These are phyloP conservation scores for Zoysia matrella DNA, from an alignment of 202 grass and related monocot species.

Conservation along the genomic window DNA sequence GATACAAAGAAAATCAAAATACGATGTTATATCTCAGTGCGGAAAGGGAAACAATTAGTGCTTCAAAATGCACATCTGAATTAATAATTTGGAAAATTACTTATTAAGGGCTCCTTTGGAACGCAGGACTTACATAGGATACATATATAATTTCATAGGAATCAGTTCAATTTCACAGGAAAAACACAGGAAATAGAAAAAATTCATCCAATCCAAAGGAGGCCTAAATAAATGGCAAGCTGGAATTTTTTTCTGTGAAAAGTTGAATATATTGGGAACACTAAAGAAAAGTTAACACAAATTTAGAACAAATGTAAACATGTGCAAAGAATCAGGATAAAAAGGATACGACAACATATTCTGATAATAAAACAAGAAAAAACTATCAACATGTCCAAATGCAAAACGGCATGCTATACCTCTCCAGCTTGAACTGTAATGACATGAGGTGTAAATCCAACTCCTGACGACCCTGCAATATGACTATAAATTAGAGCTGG, in stretches of 20 bases:
- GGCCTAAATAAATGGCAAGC: no score
- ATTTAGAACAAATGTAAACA: background rate
- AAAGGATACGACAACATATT: constrained; percentile 29
- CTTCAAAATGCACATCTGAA: no score
- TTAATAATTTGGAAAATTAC: no score
- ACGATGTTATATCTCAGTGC: background rate
- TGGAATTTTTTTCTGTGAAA: no score
- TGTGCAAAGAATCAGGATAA: constrained; percentile 11
- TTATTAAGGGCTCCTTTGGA: no score
- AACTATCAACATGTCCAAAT: background rate
- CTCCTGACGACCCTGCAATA: constrained; percentile 72
- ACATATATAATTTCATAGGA: no score
- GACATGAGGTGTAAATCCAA: constrained; percentile 97
- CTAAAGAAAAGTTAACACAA: no score
- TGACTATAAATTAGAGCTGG: constrained; percentile 34
- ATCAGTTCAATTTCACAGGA: no score
- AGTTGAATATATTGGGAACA: no score
- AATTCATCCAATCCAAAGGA: no score
- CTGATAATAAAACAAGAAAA: constrained; percentile 29
- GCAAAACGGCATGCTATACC: constrained; percentile 48
- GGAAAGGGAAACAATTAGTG: background rate
- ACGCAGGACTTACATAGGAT: no score
- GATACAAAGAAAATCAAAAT: constrained; percentile 3
- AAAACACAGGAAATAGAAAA: background rate
- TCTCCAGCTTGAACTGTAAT: constrained; percentile 93